These are phyloP conservation scores for Linnemannia zychae DNA, from an alignment of 192 early-diverging fungal species.

Conservation along the genomic window DNA sequence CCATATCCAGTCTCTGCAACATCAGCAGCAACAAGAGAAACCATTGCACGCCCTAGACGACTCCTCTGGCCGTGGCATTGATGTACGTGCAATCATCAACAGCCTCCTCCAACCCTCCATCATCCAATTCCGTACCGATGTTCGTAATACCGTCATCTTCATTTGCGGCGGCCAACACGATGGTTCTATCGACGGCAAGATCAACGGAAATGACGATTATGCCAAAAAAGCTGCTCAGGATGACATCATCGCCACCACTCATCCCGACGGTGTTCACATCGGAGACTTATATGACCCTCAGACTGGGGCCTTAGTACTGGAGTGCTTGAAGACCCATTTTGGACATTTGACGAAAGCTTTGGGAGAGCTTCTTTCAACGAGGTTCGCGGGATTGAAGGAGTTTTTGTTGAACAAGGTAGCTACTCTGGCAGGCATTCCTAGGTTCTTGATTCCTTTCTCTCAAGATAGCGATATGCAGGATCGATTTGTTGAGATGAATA, in stretches of 20 bases:
- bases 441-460: constrained; percentile 9
- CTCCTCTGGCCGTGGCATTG: background rate
- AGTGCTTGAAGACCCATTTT: background rate
- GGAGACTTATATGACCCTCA: constrained; percentile 9
- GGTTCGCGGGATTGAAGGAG: background rate
- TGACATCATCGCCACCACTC: background rate
- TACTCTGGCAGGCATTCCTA: background rate
- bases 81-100: background rate
- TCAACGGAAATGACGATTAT: background rate
- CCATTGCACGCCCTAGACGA: background rate
- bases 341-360: background rate
- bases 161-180: background rate
- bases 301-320: background rate
- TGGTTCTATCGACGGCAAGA: background rate
- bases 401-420: background rate
- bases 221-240: background rate
- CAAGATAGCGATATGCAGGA: background rate
- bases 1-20: background rate
- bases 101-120: constrained; percentile 12
- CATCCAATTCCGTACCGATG: constrained; percentile 7
- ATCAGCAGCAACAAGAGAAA: background rate
- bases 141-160: constrained; percentile 16
- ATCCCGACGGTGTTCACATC: background rate
- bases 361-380: background rate
- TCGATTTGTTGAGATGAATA: background rate